phyloP scores from a whole-genome alignment of 179 eudicot genomes.

The Drosera spatulata region DNA sequence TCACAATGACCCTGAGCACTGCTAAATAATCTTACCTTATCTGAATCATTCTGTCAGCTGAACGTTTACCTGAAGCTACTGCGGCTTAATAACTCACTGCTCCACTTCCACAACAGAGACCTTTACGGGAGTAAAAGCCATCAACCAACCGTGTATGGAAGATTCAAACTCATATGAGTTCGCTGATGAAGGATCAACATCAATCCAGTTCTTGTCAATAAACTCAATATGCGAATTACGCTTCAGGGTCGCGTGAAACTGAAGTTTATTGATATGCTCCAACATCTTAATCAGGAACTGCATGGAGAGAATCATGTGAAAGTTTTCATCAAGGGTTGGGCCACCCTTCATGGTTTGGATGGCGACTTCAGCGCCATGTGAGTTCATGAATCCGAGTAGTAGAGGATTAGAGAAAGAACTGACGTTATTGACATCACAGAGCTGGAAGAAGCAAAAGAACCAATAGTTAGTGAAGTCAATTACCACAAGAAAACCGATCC shows the following conservation, averaged over 20 bases:
- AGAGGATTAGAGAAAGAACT: conserved; percentile 21
- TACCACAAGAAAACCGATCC: neutral
- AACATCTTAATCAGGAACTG: conserved; percentile 34
- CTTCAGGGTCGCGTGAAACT: conserved; percentile 27
- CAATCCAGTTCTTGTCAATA: conserved; percentile 68
- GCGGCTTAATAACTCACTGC: too few relatives aligned
- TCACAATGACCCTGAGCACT: too few relatives aligned
- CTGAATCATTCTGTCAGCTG: too few relatives aligned
- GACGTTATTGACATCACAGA: conserved; percentile 28
- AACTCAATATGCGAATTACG: conserved; percentile 44
- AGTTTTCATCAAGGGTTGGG: conserved; percentile 27
- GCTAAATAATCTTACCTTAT: too few relatives aligned
- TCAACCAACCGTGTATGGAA: conserved; percentile 48
- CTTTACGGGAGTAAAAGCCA: conserved; percentile 26
- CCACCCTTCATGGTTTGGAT: conserved; percentile 23
- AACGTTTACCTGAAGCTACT: too few relatives aligned
- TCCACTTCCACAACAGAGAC: conserved; percentile 45
- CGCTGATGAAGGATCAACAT: conserved; percentile 39
- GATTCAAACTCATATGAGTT: conserved; percentile 66
- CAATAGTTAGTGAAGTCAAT: neutral
- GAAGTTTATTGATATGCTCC: conserved; percentile 31
- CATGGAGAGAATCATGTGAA: conserved; percentile 47
- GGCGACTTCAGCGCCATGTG: conserved; percentile 48
- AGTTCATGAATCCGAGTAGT: conserved; percentile 43
- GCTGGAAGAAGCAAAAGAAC: conserved; percentile 17